Conservation (phyloP, 208 protist genomes). For the Crithidia expoeki region DNA sequence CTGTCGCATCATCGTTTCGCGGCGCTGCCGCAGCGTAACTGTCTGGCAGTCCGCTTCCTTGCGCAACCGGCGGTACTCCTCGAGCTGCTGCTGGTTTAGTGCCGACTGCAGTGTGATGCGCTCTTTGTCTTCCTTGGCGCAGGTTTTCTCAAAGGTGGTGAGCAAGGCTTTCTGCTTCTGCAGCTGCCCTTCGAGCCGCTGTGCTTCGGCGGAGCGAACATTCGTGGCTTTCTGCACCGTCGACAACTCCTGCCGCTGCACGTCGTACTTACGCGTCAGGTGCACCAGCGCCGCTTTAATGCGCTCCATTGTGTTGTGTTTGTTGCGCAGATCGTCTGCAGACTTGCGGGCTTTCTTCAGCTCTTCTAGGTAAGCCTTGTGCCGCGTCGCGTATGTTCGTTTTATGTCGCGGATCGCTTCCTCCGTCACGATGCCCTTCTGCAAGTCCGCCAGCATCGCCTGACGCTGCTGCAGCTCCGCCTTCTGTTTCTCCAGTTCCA, state of each 20-base stretch:
- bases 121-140: constrained; percentile 62
- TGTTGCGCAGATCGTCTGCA: constrained; percentile 66
- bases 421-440: constrained; percentile 74
- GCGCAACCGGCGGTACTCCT: constrained; percentile 79
- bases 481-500: constrained; percentile 73
- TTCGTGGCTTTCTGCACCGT: constrained; percentile 52
- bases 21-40: constrained; percentile 76
- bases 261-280: constrained; percentile 69
- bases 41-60: constrained; percentile 87
- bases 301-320: constrained; percentile 67
- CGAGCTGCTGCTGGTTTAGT: constrained; percentile 60
- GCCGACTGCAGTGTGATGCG: constrained; percentile 34
- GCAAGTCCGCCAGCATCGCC: constrained; percentile 56
- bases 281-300: constrained; percentile 68
- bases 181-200: constrained; percentile 69
- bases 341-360: constrained; percentile 69
- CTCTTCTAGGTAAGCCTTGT: constrained; percentile 84
- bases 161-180: constrained; percentile 71
- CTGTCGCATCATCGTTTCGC: constrained; percentile 69
- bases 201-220: constrained; percentile 57
- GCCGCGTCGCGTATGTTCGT: constrained; percentile 62
- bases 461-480: constrained; percentile 58
- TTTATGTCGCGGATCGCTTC: constrained; percentile 83
- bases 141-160: constrained; percentile 58
- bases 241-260: constrained; percentile 57